These are phyloP conservation scores for Histomonas meleagridis DNA, from an alignment of 208 protist species.

Conservation along the genomic window DNA sequence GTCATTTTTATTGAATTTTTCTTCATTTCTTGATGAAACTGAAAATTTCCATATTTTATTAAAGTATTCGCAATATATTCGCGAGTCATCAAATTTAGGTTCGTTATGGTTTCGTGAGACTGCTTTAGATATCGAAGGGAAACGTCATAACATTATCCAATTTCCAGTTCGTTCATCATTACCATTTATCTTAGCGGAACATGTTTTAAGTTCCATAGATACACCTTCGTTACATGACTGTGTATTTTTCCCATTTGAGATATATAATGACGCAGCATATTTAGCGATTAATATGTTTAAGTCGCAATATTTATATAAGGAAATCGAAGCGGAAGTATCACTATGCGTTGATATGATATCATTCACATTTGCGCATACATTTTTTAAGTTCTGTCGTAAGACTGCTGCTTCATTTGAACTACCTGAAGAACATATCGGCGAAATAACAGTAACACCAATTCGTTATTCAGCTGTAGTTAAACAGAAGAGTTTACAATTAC, in stretches of 20 bases:
- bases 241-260: neutral
- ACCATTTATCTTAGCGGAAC: constrained; percentile 9
- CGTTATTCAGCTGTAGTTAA: neutral
- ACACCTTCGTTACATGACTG: neutral
- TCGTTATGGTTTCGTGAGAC: neutral
- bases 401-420: neutral
- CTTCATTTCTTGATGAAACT: neutral
- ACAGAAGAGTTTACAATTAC: neutral
- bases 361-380: neutral
- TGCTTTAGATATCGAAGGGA: constrained; percentile 13
- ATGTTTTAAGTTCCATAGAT: neutral
- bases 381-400: neutral
- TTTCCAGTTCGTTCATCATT: constrained; percentile 15
- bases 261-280: constrained; percentile 16
- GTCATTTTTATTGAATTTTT: neutral
- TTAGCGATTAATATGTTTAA: neutral
- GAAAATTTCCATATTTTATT: neutral
- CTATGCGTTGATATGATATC: constrained; percentile 28
- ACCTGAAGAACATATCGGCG: neutral
- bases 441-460: neutral
- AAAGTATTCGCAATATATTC: neutral
- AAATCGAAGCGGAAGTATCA: constrained; percentile 31
- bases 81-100: neutral
- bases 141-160: neutral
- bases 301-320: neutral